Conservation (phyloP, 176 grass and related monocot species). For the Musa itinerans region DNA sequence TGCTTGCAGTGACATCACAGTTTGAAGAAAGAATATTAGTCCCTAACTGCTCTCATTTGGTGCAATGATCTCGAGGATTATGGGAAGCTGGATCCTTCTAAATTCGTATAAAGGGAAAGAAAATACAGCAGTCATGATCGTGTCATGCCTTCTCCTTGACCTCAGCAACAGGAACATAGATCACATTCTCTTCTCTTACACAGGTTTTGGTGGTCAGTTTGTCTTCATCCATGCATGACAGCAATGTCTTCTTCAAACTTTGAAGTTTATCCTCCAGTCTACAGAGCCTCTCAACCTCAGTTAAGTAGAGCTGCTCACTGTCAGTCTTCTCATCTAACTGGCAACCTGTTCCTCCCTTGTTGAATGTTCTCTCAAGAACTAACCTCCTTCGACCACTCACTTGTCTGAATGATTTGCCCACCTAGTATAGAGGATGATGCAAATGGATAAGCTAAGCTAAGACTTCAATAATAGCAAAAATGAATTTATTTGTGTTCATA, state of each 20-base stretch:
- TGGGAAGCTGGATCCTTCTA: background rate
- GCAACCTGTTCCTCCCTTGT: constrained; percentile 1
- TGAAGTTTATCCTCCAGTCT: constrained; percentile 50
- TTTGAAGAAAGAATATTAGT: background rate
- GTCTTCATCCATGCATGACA: constrained; percentile 13
- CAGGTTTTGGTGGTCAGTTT: background rate
- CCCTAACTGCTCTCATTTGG: background rate
- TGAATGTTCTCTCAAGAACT: background rate
- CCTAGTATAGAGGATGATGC: constrained; percentile 28
- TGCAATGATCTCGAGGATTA: background rate
- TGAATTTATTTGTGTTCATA: background rate
- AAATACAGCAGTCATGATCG: background rate
- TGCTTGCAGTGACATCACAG: background rate
- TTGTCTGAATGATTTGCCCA: constrained; percentile 18
- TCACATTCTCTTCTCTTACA: constrained; percentile 28
- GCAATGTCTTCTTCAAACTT: constrained; percentile 47
- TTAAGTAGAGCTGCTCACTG: constrained; percentile 37
- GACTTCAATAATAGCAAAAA: background rate
- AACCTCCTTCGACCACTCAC: constrained; percentile 17
- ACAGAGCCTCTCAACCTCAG: constrained; percentile 47
- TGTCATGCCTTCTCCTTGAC: constrained; percentile 45
- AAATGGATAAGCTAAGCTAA: background rate
- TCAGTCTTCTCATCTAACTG: background rate
- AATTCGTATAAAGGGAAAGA: background rate
- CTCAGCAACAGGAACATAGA: constrained; percentile 57